Conservation (phyloP, 352 stramenopile genomes). For the Phytopythium vexans region DNA sequence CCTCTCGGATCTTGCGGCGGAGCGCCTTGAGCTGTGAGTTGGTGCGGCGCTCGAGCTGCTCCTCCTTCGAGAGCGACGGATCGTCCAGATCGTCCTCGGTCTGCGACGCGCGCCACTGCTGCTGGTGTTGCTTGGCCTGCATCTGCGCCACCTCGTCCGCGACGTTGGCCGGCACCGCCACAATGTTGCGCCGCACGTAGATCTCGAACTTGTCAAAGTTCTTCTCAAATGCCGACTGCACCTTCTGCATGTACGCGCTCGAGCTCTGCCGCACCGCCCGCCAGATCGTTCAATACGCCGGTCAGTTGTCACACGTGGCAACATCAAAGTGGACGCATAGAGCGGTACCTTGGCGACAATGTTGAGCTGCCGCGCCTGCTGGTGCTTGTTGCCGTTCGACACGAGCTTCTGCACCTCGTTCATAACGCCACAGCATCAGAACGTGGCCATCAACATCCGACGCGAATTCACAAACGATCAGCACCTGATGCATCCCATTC, state of each 20-base stretch:
- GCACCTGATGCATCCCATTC: constrained; percentile 63
- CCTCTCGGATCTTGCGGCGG: constrained; percentile 23
- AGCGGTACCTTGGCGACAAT: constrained; percentile 49
- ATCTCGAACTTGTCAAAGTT: constrained; percentile 87
- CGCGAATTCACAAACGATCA: background rate
- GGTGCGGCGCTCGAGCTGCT: constrained; percentile 36
- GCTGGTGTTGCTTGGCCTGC: constrained; percentile 21
- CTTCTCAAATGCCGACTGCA: constrained; percentile 63
- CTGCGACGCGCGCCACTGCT: background rate
- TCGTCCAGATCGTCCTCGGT: constrained; percentile 10
- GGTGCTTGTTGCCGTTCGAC: constrained; percentile 54
- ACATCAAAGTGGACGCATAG: background rate
- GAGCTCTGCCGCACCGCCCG: constrained; percentile 24
- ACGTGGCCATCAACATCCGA: background rate
- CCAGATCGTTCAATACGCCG: background rate
- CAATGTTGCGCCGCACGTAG: constrained; percentile 75
- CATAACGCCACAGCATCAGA: background rate
- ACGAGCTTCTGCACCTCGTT: constrained; percentile 25
- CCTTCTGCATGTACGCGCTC: constrained; percentile 55
- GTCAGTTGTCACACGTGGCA: too few relatives aligned
- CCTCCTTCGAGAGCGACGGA: constrained; percentile 33
- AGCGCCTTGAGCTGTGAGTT: constrained; percentile 34
- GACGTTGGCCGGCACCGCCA: constrained; percentile 45
- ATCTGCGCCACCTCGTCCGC: constrained; percentile 41
- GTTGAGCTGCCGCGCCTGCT: constrained; percentile 59